Conservation (phyloP, 108 stramenopile species). For the Cyclostephanos tholiformis region DNA sequence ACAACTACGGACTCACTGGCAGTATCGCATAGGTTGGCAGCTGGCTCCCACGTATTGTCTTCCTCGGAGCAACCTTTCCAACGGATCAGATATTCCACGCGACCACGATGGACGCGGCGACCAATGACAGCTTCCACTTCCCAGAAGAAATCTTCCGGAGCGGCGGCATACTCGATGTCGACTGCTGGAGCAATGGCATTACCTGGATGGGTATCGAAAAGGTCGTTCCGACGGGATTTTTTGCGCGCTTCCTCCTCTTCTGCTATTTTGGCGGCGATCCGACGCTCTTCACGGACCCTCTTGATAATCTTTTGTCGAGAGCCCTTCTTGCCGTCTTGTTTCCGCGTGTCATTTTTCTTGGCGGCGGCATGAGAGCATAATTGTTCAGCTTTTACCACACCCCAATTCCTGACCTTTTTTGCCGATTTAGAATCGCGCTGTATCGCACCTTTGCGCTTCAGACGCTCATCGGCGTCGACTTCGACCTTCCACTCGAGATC, state of each 20-base stretch:
- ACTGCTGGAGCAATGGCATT: constrained; percentile 24
- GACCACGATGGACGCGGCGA: constrained; percentile 34
- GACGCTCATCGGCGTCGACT: constrained; percentile 26
- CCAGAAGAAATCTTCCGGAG: constrained; percentile 50
- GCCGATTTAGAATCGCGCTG: constrained; percentile 2
- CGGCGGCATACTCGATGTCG: background rate
- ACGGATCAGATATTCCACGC: constrained; percentile 60
- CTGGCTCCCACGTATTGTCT: constrained; percentile 73
- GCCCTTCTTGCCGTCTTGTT: background rate
- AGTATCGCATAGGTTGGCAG: constrained; percentile 59
- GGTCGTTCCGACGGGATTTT: constrained; percentile 7
- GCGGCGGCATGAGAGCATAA: background rate
- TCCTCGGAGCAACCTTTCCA: constrained; percentile 63
- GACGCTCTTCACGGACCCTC: constrained; percentile 34
- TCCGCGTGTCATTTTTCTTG: background rate
- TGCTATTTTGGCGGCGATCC: constrained; percentile 6
- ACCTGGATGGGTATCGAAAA: constrained; percentile 13
- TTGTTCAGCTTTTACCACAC: background rate
- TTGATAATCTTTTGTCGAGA: constrained; percentile 31
- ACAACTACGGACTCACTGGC: constrained; percentile 37
- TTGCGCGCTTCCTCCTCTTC: constrained; percentile 26
- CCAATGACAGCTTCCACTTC: constrained; percentile 47
- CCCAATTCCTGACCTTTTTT: constrained; percentile 12
- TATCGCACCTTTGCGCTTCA: constrained; percentile 30
- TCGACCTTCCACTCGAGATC: constrained; percentile 37